Evolutionary conservation across 2,329 filamentous ascomycete genomes (phyloP).

Genomic region (Immersiporthe knoxdaviesiana): DNA sequence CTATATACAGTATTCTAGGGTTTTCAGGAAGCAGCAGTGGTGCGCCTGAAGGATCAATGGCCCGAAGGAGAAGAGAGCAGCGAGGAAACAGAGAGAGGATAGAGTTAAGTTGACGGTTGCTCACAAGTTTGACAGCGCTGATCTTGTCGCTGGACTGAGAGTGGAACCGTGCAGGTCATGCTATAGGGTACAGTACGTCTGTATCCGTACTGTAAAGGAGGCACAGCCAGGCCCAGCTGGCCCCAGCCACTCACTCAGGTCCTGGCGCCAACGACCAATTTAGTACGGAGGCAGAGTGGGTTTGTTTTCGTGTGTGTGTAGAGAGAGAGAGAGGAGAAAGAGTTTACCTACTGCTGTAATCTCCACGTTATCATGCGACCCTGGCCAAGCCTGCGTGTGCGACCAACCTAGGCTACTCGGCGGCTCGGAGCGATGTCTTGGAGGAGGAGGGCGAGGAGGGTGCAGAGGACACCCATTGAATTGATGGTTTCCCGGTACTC

Average conservation of each 20-base stretch:
- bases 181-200: too few species aligned
- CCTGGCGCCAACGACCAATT: not conserved
- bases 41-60: not conserved
- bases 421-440: conserved; percentile 1
- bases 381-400: not conserved
- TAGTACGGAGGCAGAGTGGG: not conserved
- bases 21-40: not conserved
- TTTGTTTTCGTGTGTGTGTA: not conserved
- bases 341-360: too few species aligned
- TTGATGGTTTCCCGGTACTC: not conserved
- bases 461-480: not conserved
- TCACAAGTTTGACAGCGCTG: not conserved
- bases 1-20: not conserved
- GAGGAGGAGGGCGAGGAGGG: not conserved
- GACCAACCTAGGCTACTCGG: not conserved
- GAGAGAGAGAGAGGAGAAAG: too few species aligned
- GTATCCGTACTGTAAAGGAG: not conserved
- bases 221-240: not conserved
- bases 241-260: not conserved
- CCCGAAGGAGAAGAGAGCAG: not conserved
- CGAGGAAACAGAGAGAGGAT: not conserved
- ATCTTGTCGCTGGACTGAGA: not conserved
- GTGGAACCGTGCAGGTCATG: not conserved
- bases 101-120: not conserved
- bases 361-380: too few species aligned